Evolutionary conservation across 495 filamentous ascomycete genomes (phyloP).

Genomic region (Apiosordaria backusii): DNA sequence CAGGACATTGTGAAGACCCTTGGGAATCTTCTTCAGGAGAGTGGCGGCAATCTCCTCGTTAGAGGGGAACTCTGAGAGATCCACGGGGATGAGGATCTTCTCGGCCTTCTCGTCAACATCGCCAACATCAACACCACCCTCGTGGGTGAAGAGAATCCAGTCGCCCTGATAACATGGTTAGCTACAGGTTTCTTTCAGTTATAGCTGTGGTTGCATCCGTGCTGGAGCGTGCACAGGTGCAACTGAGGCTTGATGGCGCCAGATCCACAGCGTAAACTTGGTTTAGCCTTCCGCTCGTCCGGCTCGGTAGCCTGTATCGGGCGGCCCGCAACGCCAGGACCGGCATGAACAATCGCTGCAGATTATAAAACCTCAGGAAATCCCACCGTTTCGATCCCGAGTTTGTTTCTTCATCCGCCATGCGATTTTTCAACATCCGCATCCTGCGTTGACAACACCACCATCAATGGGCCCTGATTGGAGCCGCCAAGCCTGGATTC

Average conservation of each 20-base stretch:
- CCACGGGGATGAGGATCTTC: slow-evolving; percentile 96
- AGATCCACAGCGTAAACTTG: slow-evolving; percentile 32
- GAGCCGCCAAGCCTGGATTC: slow-evolving; percentile 16
- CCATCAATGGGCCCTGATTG: slow-evolving; percentile 16
- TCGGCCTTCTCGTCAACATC: slow-evolving; percentile 98
- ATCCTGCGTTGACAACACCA: slow-evolving; percentile 1
- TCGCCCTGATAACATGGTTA: slow-evolving; percentile 65
- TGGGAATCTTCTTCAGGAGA: slow-evolving; percentile 88
- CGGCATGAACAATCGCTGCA: slow-evolving; percentile 7
- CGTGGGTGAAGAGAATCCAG: slow-evolving; percentile 99
- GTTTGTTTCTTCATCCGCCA: slow-evolving; percentile 6
- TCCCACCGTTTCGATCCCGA: slow-evolving; percentile 3
- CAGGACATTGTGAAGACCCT: slow-evolving; percentile 94
- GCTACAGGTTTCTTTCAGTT: slow-evolving; percentile 5
- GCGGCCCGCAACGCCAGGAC: slow-evolving; percentile 17
- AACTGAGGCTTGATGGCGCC: slow-evolving; percentile 1
- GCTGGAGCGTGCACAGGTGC: slow-evolving; percentile 1
- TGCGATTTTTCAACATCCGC: slow-evolving; percentile 4
- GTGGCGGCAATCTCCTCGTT: slow-evolving; percentile 85
- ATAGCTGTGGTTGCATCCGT: slow-evolving; percentile 9
- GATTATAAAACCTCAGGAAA: slow-evolving; percentile 20
- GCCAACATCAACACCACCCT: slow-evolving; percentile 98
- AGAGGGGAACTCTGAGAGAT: slow-evolving; percentile 90
- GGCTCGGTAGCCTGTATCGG: slow-evolving; percentile 25
- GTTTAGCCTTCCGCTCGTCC: slow-evolving; percentile 59